Conservation (phyloP, 2,329 filamentous ascomycete species). For the Alternaria sp. region DNA sequence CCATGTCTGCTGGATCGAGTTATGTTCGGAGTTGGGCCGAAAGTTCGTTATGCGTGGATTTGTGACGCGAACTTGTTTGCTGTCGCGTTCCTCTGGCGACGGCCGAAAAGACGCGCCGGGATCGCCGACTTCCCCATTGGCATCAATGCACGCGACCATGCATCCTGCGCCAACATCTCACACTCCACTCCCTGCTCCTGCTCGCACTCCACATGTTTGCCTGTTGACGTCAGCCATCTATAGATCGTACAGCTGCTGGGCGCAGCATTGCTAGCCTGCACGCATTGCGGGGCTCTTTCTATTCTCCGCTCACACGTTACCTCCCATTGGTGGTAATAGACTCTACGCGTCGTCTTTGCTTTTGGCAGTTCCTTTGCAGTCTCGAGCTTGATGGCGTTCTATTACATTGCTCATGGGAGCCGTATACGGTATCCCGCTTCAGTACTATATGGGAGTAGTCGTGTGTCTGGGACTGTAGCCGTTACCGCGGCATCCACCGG, state of each 20-base stretch:
- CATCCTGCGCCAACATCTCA: not conserved
- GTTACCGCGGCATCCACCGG: conserved; percentile 1
- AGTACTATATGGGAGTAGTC: not conserved
- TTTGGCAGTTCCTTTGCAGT: conserved; percentile 13
- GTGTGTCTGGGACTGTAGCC: not conserved
- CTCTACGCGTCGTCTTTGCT: conserved; percentile 15
- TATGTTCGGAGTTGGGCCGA: conserved; percentile 7
- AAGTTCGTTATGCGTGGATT: conserved; percentile 8
- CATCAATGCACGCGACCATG: conserved; percentile 8
- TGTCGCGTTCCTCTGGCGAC: conserved; percentile 25
- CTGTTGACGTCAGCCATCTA: conserved; percentile 14
- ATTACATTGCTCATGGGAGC: not conserved
- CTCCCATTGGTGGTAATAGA: conserved; percentile 8
- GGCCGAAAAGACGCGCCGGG: conserved; percentile 3
- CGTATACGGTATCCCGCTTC: not conserved
- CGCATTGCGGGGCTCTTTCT: conserved; percentile 8
- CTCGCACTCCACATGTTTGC: not conserved
- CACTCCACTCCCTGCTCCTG: not conserved
- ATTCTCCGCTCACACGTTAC: conserved; percentile 2
- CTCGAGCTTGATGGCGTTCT: not conserved
- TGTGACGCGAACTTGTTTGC: conserved; percentile 20
- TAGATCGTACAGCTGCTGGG: conserved; percentile 2
- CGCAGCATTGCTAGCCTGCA: conserved; percentile 4
- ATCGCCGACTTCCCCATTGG: conserved; percentile 16
- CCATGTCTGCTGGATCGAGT: conserved; percentile 20